A percentile compares a stretch with the other conserved stretches of the same genome.
These are phyloP conservation scores for Fusarium irregulare DNA, from an alignment of 2,329 filamentous ascomycete species.

Conservation along the genomic window DNA sequence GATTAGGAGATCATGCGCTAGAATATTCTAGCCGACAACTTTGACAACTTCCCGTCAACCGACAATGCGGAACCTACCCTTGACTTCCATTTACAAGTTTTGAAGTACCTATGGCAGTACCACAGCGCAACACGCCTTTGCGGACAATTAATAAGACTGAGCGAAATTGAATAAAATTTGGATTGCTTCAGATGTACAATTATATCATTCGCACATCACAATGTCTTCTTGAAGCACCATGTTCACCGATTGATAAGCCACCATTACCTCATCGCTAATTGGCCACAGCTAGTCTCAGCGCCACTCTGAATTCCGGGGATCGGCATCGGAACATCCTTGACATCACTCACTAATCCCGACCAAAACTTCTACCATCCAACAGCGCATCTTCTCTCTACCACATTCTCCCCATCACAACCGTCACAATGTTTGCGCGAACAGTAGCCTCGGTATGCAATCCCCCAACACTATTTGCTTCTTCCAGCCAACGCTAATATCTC, in stretches of 20 bases:
- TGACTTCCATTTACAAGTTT: no score
- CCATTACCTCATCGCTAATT: slow-evolving; percentile 39
- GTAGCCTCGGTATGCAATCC: slow-evolving; percentile 37
- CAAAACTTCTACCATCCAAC: slow-evolving; percentile 31
- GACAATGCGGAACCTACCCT: no score
- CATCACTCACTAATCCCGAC: slow-evolving; percentile 43
- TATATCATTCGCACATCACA: slow-evolving; percentile 1
- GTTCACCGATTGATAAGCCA: slow-evolving; percentile 4
- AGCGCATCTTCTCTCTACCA: slow-evolving; percentile 19
- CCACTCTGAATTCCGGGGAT: slow-evolving; percentile 31
- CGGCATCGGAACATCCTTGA: slow-evolving; percentile 42
- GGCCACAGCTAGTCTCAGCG: slow-evolving; percentile 12
- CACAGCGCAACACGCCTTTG: no score
- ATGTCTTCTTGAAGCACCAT: neutral
- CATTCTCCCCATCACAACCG: slow-evolving; percentile 20
- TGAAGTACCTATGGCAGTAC: no score
- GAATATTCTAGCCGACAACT: neutral
- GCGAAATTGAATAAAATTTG: no score
- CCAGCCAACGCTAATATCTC: slow-evolving; percentile 12
- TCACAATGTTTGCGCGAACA: slow-evolving; percentile 47
- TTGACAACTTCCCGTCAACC: no score
- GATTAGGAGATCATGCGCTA: neutral
- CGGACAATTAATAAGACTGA: no score
- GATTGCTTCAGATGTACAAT: neutral
- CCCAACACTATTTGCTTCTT: no score